These are phyloP conservation scores for Hyphodiscus hymeniophilus DNA, from an alignment of 495 filamentous ascomycete genomes.

Conservation along the genomic window DNA sequence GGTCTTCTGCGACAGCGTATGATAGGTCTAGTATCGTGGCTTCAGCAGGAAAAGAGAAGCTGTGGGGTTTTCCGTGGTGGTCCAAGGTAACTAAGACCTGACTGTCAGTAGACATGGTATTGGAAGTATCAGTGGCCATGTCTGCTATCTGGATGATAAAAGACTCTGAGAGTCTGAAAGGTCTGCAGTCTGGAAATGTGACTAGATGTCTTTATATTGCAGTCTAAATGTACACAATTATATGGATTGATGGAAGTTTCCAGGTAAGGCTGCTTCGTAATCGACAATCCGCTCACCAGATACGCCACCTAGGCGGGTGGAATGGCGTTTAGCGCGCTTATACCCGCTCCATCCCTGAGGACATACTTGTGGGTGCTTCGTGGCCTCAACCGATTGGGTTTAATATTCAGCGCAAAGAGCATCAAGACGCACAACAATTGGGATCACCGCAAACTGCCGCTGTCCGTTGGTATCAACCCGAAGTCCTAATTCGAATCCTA, in stretches of 20 bases:
- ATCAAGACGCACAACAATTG: conserved; percentile 7
- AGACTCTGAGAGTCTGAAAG: neutral
- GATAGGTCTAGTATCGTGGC: conserved; percentile 58
- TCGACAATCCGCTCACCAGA: neutral
- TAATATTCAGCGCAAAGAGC: conserved; percentile 1
- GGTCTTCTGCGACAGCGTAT: conserved; percentile 36
- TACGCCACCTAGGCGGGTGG: neutral
- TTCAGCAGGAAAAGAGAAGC: conserved; percentile 32
- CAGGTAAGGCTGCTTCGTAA: conserved; percentile 14
- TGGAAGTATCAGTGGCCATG: conserved; percentile 20
- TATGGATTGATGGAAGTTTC: conserved; percentile 8
- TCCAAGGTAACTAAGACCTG: conserved; percentile 12
- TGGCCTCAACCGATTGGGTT: conserved; percentile 13
- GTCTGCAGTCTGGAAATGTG: neutral
- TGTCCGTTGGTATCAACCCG: conserved; percentile 8
- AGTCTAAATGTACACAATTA: neutral
- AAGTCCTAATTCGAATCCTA: neutral
- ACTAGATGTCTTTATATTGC: neutral
- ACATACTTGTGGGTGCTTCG: conserved; percentile 3
- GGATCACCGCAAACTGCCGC: conserved; percentile 8
- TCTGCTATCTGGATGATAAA: neutral
- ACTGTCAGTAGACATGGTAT: conserved; percentile 13
- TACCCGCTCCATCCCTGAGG: neutral
- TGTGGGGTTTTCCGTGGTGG: conserved; percentile 46
- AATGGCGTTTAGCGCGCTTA: conserved; percentile 1